phyloP scores from a whole-genome alignment of 305 asterid genomes.

The Ajuga reptans region DNA sequence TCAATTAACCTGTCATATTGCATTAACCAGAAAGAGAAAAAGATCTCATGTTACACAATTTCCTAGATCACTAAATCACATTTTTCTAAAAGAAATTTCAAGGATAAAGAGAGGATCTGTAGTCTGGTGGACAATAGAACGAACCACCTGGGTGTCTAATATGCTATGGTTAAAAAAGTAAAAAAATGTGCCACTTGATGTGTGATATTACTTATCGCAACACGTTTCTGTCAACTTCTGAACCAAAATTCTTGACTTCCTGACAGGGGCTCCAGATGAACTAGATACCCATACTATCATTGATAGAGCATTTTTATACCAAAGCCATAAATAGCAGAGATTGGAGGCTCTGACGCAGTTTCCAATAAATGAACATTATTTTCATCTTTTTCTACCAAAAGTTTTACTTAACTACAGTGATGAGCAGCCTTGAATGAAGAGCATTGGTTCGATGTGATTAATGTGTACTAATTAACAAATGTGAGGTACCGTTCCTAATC shows the following conservation, averaged over 20 bases:
- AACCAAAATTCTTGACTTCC: not conserved
- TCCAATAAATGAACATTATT: not conserved
- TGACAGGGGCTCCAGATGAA: not conserved
- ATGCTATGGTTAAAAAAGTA: not conserved
- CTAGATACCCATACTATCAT: not conserved
- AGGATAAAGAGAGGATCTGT: not conserved
- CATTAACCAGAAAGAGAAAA: not conserved
- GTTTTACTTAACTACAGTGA: not conserved
- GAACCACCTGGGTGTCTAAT: not conserved
- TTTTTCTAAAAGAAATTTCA: not conserved
- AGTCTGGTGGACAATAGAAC: not conserved
- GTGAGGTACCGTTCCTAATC: not conserved
- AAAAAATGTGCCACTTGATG: not conserved
- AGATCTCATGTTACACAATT: not conserved
- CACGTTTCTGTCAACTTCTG: not conserved
- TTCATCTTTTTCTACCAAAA: not conserved
- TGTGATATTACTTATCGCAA: not conserved
- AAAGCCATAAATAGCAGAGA: not conserved
- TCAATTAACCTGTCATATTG: not conserved
- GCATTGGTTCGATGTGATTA: not conserved
- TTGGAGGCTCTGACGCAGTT: not conserved
- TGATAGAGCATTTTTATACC: not conserved
- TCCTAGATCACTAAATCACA: not conserved
- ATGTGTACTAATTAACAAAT: not conserved
- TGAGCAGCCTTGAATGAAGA: not conserved